A percentile compares a stretch with the other conserved stretches of the same genome.
Conservation (phyloP, 2,329 filamentous ascomycete species). For the Helotiales sp. region DNA sequence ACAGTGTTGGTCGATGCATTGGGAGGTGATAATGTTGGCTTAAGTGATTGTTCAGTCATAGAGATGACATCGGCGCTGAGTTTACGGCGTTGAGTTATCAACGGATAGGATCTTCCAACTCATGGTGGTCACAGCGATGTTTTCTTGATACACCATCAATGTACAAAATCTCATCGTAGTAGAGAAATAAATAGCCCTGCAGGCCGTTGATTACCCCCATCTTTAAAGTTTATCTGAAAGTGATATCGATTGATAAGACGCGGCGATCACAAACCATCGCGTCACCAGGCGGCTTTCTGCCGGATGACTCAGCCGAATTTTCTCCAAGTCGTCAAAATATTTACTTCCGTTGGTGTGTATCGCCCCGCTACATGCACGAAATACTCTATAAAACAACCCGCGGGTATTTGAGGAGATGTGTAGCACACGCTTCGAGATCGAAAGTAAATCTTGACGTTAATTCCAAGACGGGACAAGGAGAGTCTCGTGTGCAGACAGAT, state of each 20-base stretch:
- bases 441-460: not conserved
- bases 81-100: slow-evolving; percentile 13
- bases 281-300: too few species aligned
- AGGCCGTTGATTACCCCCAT: not conserved
- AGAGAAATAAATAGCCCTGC: not conserved
- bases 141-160: not conserved
- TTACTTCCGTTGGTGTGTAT: not conserved
- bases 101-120: slow-evolving; percentile 9
- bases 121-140: slow-evolving; percentile 5
- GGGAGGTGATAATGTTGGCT: slow-evolving; percentile 27
- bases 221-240: not conserved
- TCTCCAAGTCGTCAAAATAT: not conserved
- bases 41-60: slow-evolving; percentile 19
- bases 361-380: not conserved
- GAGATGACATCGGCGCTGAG: slow-evolving; percentile 11
- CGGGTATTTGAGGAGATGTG: not conserved
- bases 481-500: too few species aligned
- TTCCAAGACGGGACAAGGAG: not conserved
- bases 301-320: not conserved
- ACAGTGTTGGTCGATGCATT: slow-evolving; percentile 22
- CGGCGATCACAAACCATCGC: not conserved
- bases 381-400: not conserved
- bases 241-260: not conserved
- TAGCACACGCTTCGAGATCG: too few species aligned
- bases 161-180: not conserved